Evolutionary conservation across 2,329 filamentous ascomycete species (phyloP).

Genomic region (Hypoxylon sp.): DNA sequence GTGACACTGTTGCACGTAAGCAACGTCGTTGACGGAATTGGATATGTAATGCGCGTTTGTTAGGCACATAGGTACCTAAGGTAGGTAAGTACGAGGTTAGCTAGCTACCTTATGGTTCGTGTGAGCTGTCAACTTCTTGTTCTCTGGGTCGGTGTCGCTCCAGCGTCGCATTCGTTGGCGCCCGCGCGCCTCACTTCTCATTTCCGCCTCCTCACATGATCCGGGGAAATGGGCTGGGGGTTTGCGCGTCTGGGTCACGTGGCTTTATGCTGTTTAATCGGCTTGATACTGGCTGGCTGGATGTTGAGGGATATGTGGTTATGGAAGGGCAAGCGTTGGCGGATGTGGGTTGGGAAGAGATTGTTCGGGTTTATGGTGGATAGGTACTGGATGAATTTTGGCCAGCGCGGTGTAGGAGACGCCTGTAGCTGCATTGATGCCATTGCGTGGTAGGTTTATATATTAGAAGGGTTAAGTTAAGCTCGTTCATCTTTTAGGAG

Average conservation of each 20-base stretch:
- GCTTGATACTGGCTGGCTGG: not conserved
- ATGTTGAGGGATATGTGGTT: not conserved
- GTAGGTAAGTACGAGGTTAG: not conserved
- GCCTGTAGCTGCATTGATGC: no score
- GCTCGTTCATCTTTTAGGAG: not conserved
- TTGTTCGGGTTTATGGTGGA: not conserved
- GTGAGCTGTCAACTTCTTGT: not conserved
- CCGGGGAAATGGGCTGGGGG: not conserved
- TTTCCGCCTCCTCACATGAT: not conserved
- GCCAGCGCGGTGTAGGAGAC: not conserved
- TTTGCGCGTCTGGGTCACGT: constrained; percentile 3
- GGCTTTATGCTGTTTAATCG: not conserved
- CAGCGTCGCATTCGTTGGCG: constrained; percentile 11
- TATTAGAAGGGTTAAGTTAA: no score
- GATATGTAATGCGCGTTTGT: no score
- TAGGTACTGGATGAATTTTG: not conserved
- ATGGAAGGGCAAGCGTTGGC: not conserved
- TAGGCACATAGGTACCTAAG: no score
- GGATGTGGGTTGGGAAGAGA: not conserved
- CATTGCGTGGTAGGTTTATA: no score
- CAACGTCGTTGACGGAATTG: not conserved
- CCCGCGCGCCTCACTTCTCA: constrained; percentile 10
- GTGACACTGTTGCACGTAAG: not conserved
- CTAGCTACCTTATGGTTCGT: not conserved
- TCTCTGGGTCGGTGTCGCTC: constrained; percentile 13